Base-by-base conservation (phyloP, 352 stramenopile genomes). In the Pythium angustatum region DNA sequence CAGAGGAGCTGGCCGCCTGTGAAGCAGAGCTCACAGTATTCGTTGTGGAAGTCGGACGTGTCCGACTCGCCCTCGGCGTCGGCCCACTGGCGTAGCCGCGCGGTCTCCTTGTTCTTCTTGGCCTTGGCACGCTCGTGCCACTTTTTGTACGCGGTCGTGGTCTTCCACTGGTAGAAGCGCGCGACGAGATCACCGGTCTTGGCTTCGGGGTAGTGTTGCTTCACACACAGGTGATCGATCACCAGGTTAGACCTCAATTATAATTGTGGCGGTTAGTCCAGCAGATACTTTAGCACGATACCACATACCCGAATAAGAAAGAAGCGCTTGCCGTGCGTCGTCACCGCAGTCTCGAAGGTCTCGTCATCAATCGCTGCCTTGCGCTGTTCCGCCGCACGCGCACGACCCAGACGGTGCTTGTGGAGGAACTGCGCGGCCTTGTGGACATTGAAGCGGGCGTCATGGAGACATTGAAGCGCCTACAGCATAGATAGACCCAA, bases 161-260 rank as follows among this genome's bases (percentile, higher is more conserved):
- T 72, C 50, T 92, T 92, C 81, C 81, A 92, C 36, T 76, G 47
- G 56, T 90, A 92, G 48, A 89, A 92, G 19, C 78, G 78, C 28
- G 71, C 73, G 11, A 92, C 71, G 15, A 90, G 66, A 30, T 90
- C 81, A 1, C 64, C 58, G 1, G 74, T 88, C 28, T 49, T 51
- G 26, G 75, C 52, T 19, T 64, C 44, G 0, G 70, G 69, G 21
- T 87, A 65, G 26, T 78, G 56, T 78, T 81, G 76, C 83, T 89
- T 50, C n/a, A n/a, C n/a, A n/a, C n/a, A n/a, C n/a, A n/a, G n/a
- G n/a, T n/a, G n/a, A n/a, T n/a, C n/a, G n/a, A n/a, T n/a, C n/a
- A n/a, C n/a, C 24, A 31, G 31, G 30, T n/a, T 4, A 52, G n/a
- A 40, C 3, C 14, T 5, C 12, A 44, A 38, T 48, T 48, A 59